Conservation (phyloP, 179 eudicot genomes). For the Silene coronaria region DNA sequence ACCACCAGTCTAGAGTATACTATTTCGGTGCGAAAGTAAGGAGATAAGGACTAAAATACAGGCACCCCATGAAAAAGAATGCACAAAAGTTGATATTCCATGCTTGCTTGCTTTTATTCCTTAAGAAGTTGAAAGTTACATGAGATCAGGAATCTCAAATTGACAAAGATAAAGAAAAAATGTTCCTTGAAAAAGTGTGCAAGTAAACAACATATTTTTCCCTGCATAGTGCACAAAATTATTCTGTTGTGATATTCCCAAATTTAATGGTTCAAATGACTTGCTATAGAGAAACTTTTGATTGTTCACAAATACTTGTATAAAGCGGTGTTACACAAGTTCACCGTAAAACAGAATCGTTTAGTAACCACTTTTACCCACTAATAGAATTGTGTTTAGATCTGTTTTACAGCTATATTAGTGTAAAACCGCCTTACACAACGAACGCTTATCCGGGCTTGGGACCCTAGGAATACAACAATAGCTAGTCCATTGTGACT, state of each 20-base stretch:
- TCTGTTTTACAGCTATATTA: too few relatives aligned
- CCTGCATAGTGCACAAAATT: background rate
- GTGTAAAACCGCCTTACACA: too few relatives aligned
- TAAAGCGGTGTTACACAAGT: too few relatives aligned
- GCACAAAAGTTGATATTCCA: conserved; percentile 5
- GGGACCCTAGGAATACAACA: background rate
- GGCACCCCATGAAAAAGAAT: conserved; percentile 11
- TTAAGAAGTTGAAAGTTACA: conserved; percentile 7
- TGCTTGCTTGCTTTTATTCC: background rate
- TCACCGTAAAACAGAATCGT: too few relatives aligned
- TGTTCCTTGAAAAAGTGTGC: conserved; percentile 2
- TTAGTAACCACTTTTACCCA: too few relatives aligned
- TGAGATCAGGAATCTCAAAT: conserved; percentile 4
- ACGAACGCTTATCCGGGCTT: background rate
- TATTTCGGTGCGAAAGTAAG: background rate
- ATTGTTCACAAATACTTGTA: background rate
- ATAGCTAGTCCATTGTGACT: background rate
- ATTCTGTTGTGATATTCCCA: background rate
- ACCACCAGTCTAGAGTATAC: background rate
- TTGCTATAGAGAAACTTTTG: background rate
- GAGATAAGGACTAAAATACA: conserved; percentile 7
- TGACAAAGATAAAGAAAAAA: background rate
- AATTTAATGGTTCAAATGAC: background rate
- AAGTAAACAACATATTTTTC: conserved; percentile 10
- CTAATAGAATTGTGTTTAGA: too few relatives aligned